phyloP scores from a whole-genome alignment of 345 rosid species.

The Mercurialis annua region DNA sequence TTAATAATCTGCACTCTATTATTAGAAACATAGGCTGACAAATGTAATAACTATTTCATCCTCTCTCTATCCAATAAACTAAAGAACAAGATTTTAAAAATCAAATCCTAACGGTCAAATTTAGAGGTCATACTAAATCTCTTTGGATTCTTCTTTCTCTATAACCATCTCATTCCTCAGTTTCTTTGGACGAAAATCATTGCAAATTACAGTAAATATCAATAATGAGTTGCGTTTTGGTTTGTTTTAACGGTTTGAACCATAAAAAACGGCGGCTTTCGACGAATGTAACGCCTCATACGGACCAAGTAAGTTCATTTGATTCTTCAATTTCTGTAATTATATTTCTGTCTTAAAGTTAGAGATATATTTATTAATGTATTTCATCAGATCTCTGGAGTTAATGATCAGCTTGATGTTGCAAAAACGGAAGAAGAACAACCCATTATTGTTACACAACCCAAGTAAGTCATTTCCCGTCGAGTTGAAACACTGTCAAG shows the following conservation, averaged over 20 bases:
- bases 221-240: conserved; percentile 25
- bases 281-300: conserved; percentile 13
- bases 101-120: conserved; percentile 20
- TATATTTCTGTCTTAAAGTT: neutral
- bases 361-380: neutral
- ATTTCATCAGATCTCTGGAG: conserved; percentile 17
- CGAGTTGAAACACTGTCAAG: no score
- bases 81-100: neutral
- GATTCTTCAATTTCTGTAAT: neutral
- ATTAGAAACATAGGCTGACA: no score
- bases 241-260: conserved; percentile 21
- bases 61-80: no score
- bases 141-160: neutral
- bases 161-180: neutral
- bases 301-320: conserved; percentile 16
- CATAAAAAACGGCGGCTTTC: conserved; percentile 7
- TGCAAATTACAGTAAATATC: neutral
- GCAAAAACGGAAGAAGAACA: conserved; percentile 9
- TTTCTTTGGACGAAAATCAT: neutral
- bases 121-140: neutral
- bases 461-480: conserved; percentile 19
- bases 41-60: no score
- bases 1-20: no score
- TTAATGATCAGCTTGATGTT: neutral
- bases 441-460: conserved; percentile 8